Conservation (phyloP, 352 stramenopile species). For the Aphanomyces astaci region DNA sequence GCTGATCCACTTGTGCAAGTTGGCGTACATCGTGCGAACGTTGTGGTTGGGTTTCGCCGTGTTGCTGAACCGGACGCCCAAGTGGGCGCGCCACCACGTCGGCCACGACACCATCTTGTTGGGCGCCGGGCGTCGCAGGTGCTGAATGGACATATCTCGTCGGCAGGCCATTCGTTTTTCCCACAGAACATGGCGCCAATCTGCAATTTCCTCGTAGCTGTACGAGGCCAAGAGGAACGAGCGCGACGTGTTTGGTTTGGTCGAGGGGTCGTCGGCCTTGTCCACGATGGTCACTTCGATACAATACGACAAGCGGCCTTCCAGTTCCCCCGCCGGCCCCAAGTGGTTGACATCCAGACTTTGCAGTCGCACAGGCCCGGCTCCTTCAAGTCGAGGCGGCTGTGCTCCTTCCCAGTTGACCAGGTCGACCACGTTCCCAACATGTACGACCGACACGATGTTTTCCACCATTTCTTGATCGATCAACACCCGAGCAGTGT, state of each 20-base stretch:
- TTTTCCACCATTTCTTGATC: slow-evolving; percentile 16
- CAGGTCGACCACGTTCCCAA: slow-evolving; percentile 17
- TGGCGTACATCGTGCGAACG: slow-evolving; percentile 5
- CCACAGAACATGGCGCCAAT: slow-evolving; percentile 20
- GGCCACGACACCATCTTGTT: slow-evolving; percentile 7
- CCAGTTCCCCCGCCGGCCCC: background rate
- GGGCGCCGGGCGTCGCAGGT: background rate
- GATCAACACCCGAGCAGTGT: slow-evolving; percentile 12
- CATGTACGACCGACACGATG: slow-evolving; percentile 10
- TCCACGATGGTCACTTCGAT: slow-evolving; percentile 15
- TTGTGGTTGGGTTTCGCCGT: background rate
- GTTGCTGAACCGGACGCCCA: slow-evolving; percentile 9
- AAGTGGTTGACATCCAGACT: slow-evolving; percentile 1
- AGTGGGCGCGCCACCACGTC: slow-evolving; percentile 11
- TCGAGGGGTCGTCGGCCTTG: background rate
- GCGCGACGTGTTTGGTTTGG: background rate
- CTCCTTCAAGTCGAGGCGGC: background rate
- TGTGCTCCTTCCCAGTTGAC: slow-evolving; percentile 10
- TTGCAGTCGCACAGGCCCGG: background rate
- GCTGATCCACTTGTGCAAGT: slow-evolving; percentile 7
- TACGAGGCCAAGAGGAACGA: slow-evolving; percentile 20
- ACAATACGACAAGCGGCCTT: slow-evolving; percentile 14
- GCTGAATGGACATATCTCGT: background rate
- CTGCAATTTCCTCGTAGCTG: slow-evolving; percentile 3
- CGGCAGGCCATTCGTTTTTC: slow-evolving; percentile 2